These are phyloP conservation scores for Emericellopsis atlantica DNA, from an alignment of 2,329 filamentous ascomycete species.

Conservation along the genomic window DNA sequence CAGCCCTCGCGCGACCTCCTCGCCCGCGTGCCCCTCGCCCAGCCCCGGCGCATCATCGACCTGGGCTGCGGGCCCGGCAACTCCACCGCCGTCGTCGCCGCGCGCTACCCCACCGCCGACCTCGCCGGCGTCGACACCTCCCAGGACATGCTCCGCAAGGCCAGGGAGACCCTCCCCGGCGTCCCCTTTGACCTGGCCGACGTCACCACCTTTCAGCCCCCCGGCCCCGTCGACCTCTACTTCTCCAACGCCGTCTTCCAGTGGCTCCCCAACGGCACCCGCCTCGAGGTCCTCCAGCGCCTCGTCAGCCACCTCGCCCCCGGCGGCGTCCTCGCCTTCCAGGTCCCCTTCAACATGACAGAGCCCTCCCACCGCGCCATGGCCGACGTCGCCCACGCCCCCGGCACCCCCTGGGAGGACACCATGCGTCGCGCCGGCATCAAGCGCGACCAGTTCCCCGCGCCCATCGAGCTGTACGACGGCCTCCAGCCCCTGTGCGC, in stretches of 20 bases:
- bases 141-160: slow-evolving; percentile 40
- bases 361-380: slow-evolving; percentile 37
- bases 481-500: slow-evolving; percentile 27
- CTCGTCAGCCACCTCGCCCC: slow-evolving; percentile 25
- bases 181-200: slow-evolving; percentile 33
- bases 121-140: slow-evolving; percentile 42
- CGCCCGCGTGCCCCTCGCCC: slow-evolving; percentile 25
- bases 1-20: slow-evolving; percentile 40
- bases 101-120: slow-evolving; percentile 30
- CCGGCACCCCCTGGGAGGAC: slow-evolving; percentile 22
- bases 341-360: slow-evolving; percentile 33
- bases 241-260: slow-evolving; percentile 48
- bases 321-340: slow-evolving; percentile 39
- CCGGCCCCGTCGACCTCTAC: slow-evolving; percentile 24
- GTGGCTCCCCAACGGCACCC: slow-evolving; percentile 32
- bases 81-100: slow-evolving; percentile 34
- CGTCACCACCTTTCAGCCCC: slow-evolving; percentile 23
- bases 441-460: slow-evolving; percentile 33
- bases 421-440: slow-evolving; percentile 14
- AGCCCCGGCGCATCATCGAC: slow-evolving; percentile 35
- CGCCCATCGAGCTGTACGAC: slow-evolving; percentile 32
- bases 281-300: slow-evolving; percentile 28
- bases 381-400: slow-evolving; percentile 22
- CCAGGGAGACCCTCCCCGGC: slow-evolving; percentile 22
- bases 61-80: slow-evolving; percentile 50